phyloP scores from a whole-genome alignment of 148 eudicot species.

The Chenopodium album region DNA sequence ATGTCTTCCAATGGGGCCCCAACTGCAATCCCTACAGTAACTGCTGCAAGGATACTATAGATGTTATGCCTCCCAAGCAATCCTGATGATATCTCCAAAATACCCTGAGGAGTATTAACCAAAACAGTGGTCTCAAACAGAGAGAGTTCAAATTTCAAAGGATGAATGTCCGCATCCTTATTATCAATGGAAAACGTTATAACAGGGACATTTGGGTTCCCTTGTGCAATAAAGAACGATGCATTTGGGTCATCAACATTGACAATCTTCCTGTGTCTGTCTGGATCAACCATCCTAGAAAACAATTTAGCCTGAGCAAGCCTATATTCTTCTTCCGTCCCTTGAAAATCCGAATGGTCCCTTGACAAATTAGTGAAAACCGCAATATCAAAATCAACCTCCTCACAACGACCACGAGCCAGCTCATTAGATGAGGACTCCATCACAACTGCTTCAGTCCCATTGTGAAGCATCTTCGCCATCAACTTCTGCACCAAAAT shows the following conservation, averaged over 20 bases:
- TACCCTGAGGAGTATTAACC: constrained; percentile 85
- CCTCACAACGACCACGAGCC: constrained; percentile 68
- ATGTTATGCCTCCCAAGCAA: constrained; percentile 88
- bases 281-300: constrained; percentile 89
- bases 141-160: constrained; percentile 80
- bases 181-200: constrained; percentile 84
- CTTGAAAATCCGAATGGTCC: constrained; percentile 62
- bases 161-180: constrained; percentile 84
- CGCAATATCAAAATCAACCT: constrained; percentile 94
- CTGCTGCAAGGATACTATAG: constrained; percentile 89
- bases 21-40: constrained; percentile 94
- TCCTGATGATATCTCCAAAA: constrained; percentile 96
- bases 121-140: constrained; percentile 95
- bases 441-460: constrained; percentile 92
- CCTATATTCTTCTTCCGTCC: constrained; percentile 71
- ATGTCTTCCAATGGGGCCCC: constrained; percentile 98
- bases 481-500: constrained; percentile 84
- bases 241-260: constrained; percentile 90
- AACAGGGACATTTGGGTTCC: constrained; percentile 86
- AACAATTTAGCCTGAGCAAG: constrained; percentile 68
- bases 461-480: constrained; percentile 95
- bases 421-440: constrained; percentile 72
- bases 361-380: constrained; percentile 71
- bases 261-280: constrained; percentile 82
- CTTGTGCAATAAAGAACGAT: constrained; percentile 60